Evolutionary conservation across 1,139 yeast species (phyloP).

Genomic region (Sugiyamaella novakii): DNA sequence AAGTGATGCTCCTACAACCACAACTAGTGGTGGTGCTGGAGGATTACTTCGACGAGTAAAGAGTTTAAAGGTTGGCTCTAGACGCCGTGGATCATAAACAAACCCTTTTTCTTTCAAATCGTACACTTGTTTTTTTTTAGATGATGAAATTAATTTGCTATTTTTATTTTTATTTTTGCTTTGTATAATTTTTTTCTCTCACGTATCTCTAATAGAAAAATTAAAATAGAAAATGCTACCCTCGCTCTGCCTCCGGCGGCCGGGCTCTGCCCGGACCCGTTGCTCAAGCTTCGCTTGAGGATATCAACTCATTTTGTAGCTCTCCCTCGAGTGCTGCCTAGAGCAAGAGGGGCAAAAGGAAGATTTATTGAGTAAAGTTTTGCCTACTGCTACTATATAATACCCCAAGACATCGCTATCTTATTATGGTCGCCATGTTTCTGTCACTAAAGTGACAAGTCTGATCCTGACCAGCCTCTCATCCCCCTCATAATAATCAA

Average conservation of each 20-base stretch:
- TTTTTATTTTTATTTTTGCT: conserved; percentile 4
- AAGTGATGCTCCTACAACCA: not conserved
- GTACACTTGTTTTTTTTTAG: not conserved
- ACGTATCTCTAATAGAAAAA: not conserved
- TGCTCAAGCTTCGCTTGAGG: not conserved
- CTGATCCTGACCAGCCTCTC: no score
- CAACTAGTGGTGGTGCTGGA: conserved; percentile 23
- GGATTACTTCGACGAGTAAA: conserved; percentile 80
- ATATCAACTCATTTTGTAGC: not conserved
- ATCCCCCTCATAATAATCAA: no score
- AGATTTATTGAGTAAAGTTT: no score
- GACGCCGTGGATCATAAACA: conserved; percentile 25
- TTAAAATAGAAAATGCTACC: conserved; percentile 1
- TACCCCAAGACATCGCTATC: no score
- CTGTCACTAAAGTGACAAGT: no score
- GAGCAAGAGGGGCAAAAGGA: not conserved
- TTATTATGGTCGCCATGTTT: no score
- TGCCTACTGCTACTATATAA: no score
- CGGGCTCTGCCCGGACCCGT: not conserved
- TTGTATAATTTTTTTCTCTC: not conserved
- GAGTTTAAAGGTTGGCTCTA: conserved; percentile 66
- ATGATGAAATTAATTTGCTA: no score
- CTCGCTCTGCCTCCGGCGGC: not conserved
- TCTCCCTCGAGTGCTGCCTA: not conserved
- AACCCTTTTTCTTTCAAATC: not conserved